Percentiles rank a stretch among this genome's conserved stretches.
Conservation (phyloP, 495 filamentous ascomycete species). For the Trichoderma orchidacearum region DNA sequence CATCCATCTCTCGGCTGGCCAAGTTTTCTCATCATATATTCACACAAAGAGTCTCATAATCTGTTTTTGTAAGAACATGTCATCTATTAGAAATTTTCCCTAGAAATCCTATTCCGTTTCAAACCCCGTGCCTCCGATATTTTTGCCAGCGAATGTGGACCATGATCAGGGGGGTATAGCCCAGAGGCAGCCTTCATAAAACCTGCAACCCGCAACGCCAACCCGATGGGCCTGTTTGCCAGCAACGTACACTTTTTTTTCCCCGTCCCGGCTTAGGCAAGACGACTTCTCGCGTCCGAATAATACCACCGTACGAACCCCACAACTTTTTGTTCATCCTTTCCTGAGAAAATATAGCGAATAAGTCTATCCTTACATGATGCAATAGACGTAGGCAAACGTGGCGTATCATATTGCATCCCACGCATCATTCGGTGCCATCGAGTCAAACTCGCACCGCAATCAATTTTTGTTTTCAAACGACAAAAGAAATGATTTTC, state of each 20-base stretch:
- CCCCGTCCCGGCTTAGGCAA: background rate
- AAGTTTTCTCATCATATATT: background rate
- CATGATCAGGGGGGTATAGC: conserved; percentile 2
- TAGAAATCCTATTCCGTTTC: background rate
- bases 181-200: conserved; percentile 3
- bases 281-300: background rate
- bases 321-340: conserved; percentile 2
- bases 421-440: background rate
- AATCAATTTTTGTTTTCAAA: conserved; percentile 3
- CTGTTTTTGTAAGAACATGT: background rate
- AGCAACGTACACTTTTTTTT: background rate
- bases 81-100: background rate
- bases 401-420: conserved; percentile 2
- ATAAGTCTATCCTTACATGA: conserved; percentile 23
- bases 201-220: conserved; percentile 1
- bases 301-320: background rate
- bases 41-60: background rate
- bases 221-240: conserved; percentile 1
- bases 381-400: conserved; percentile 1
- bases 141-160: background rate
- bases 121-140: background rate
- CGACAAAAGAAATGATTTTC: conserved; percentile 10
- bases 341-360: conserved; percentile 5
- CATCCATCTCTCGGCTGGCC: background rate
- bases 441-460: conserved; percentile 6